Base-by-base conservation (phyloP, 1,139 yeast species). In the Pneumocystis wakefieldiae region DNA sequence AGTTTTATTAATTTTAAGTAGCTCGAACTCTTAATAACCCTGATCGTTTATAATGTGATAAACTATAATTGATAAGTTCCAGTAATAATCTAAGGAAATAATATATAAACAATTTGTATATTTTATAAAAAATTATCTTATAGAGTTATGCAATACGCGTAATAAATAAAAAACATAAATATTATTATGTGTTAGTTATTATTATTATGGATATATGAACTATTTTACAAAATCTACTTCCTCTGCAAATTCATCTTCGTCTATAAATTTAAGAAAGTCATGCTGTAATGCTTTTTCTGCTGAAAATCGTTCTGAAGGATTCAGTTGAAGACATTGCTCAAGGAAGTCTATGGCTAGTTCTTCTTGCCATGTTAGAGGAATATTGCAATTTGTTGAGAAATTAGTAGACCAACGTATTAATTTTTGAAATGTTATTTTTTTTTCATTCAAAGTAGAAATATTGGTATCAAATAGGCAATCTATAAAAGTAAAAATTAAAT, bases 381-480 rank as follows among this genome's bases (percentile, higher is more conserved):
- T 36, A 24, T 48, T 29, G 17, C 24, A 48, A 39, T 61, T 39
- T 57, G 55, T 28, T 57, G 62, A 28, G 59, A 75, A 74, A 63
- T 73, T 66, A 15, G 75, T 62, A 17, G 67, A 74, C 73, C 78
- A 75, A 59, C 74, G 74, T 3, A 80, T 70, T 32, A 81, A 64
- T 41, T 73, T 72, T 39, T 75, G 75, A 61, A 79, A 69, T 15
- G 76, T 65, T 61, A 70, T 69, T 10, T 75, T 73, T 14, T 69
- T 64, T 6, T 76, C 76, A 41, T 72, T 74, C 36, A 80, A 69
- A 14, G 80, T 76, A 1, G 82, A 80, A 17, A 81, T 71, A 64
- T 77, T 83, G 17, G 91, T 79, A 67, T 90, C 97, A 64, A 91
- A 81, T 0, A 91, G 92, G 66, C 92, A 80, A 0, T 67, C 68